Base-by-base conservation (phyloP, 208 protist species). In the Wallacemonas sp. region DNA sequence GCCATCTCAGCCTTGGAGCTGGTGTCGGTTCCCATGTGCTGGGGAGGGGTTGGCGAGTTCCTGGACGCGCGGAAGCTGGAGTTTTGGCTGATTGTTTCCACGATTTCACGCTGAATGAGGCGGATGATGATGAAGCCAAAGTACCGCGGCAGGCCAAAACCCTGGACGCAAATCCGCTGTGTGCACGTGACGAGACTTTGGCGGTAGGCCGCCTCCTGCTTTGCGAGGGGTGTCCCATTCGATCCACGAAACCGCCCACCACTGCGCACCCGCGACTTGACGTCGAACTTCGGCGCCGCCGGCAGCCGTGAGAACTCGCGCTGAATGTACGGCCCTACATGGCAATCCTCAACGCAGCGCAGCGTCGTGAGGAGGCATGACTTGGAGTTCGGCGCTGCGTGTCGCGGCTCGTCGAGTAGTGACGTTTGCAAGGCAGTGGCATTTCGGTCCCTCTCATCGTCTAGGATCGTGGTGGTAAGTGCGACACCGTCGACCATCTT, bases 141-240 rank as follows among this genome's bases (percentile, higher is more conserved):
- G 67, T 95, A 95, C 44, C 84, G 82, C 46, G 90, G 90, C 3
- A 95, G 52, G 22, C 90, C 90, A 66, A 95, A 89, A 65, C 84
- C 90, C 45, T 93, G 81, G 29, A 74, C 79, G 69, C 84, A 90
- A 33, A 95, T 77, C 1, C 83, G 82, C 61, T 95, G 85, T 26
- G 89, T 78, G 50, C 81, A 84, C 54, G 82, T 67, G 16, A 77
- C 69, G 20, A 93, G 69, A 48, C 86, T 77, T 33, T 83, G 62
- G 28, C 76, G 77, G 62, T 91, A 93, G 31, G 80, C 69, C 2
- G 76, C 38, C 61, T 89, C 85, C 49, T 91, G 86, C 52, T 82
- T 89, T 0, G 76, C 74, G 38, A 76, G 68, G 20, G 77, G 64
- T 2, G 59, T 55, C 11, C 41, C 44, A 23, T 38, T 48, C 31